Evolutionary conservation across 768 basidiomycete genomes (phyloP).

Genomic region (Leucocoprinus sp.): DNA sequence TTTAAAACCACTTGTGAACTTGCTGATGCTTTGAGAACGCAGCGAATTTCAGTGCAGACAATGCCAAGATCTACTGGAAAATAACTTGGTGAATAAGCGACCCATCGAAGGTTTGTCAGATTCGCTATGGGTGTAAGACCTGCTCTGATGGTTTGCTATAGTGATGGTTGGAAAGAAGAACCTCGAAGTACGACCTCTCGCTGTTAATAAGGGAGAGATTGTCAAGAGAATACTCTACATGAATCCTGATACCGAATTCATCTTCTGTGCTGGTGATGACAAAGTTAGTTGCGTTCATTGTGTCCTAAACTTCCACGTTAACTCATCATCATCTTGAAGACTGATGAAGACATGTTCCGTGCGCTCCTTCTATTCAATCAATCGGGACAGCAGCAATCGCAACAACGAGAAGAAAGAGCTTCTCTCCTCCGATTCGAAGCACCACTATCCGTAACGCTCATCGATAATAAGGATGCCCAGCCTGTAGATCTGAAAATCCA

Average conservation of each 20-base stretch:
- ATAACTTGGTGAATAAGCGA: constrained; percentile 84
- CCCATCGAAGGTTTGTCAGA: constrained; percentile 76
- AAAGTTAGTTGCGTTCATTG: constrained; percentile 44
- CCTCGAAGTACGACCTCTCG: constrained; percentile 90
- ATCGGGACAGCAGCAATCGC: not conserved
- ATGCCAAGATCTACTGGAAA: constrained; percentile 93
- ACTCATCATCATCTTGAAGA: constrained; percentile 33
- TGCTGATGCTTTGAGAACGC: constrained; percentile 29
- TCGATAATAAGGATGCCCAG: constrained; percentile 36
- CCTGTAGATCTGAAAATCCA: constrained; percentile 55
- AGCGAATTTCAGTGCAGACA: constrained; percentile 96
- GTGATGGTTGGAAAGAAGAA: constrained; percentile 98
- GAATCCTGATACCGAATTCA: constrained; percentile 89
- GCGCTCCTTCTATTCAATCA: constrained; percentile 55
- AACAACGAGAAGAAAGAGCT: constrained; percentile 31
- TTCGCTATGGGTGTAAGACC: not conserved
- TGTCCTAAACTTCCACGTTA: not conserved
- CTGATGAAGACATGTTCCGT: constrained; percentile 99
- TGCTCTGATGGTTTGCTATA: constrained; percentile 17
- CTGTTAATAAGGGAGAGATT: constrained; percentile 98
- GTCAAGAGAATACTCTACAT: constrained; percentile 90
- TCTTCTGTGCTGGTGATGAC: constrained; percentile 98
- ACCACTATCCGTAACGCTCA: constrained; percentile 44
- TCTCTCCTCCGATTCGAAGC: constrained; percentile 39
- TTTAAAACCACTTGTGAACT: not conserved